Evolutionary conservation across 1,284 basidiomycete genomes (phyloP).

Genomic region (Leucoagaricus sp.): DNA sequence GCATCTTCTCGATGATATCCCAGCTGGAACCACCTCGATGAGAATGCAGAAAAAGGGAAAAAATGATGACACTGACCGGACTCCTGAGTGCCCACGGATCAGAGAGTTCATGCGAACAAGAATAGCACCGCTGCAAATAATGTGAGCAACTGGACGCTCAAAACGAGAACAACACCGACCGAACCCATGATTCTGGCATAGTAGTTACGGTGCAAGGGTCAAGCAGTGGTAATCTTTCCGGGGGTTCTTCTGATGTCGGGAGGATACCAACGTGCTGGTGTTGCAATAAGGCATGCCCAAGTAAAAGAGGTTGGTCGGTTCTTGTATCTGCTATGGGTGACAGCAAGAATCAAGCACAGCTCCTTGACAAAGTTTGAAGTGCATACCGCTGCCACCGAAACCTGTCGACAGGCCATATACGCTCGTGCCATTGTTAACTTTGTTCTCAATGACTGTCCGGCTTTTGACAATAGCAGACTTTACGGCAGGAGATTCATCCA

Average conservation of each 20-base stretch:
- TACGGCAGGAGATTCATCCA: constrained; percentile 49
- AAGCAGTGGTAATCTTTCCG: constrained; percentile 52
- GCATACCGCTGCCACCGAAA: constrained; percentile 74
- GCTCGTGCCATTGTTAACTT: constrained; percentile 67
- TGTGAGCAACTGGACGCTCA: neutral
- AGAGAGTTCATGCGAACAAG: constrained; percentile 85
- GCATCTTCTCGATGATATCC: constrained; percentile 81
- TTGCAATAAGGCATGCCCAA: constrained; percentile 74
- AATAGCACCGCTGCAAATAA: constrained; percentile 62
- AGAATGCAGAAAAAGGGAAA: neutral
- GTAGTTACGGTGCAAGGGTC: constrained; percentile 58
- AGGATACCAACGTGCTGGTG: constrained; percentile 75
- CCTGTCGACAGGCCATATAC: constrained; percentile 84
- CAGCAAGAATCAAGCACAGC: constrained; percentile 11
- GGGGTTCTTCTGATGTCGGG: constrained; percentile 45
- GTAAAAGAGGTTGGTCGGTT: constrained; percentile 54
- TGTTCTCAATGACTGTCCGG: constrained; percentile 62
- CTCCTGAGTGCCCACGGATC: constrained; percentile 82
- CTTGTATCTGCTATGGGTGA: constrained; percentile 42
- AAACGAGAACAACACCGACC: constrained; percentile 29
- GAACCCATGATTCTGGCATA: constrained; percentile 85
- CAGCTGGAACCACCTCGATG: constrained; percentile 45
- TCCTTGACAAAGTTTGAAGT: constrained; percentile 41
- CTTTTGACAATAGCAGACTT: constrained; percentile 59
- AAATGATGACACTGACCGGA: constrained; percentile 34